Evolutionary conservation across 495 filamentous ascomycete genomes (phyloP), one percentile per base, ranked within the genome.

Genomic region (Daldinia childiae): DNA sequence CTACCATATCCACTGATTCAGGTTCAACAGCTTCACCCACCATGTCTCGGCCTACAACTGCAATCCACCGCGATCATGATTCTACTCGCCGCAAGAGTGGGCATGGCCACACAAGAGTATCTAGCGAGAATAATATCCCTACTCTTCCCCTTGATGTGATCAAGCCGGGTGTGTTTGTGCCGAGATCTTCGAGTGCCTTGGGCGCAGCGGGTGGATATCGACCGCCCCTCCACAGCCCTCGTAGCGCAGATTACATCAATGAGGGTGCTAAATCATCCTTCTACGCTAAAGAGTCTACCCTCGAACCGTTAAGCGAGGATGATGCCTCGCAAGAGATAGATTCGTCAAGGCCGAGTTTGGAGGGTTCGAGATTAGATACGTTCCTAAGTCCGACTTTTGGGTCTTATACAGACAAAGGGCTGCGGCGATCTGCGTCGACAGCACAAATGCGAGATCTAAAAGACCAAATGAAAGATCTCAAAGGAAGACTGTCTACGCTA

Each of bases 381-480:
- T 80, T 81, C 50, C 73, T 83, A 2, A 85, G 79, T 55, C 80
- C 83, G 0, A 78, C 77, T 4, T 79, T 77, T 24, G 80, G 80
- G 4, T 66, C 77, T 6, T 79, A 64, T 17, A 63, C 76, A 32
- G 79, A 80, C n/a, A 78, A 78, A 30, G 80, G 77, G 6, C 66
- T 89, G 2, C 82, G 78, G 56, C 77, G 87, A 62, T 86, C 89
- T 15, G 78, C 82, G 27, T 89, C 88, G 15, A 87, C 89, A 34
- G 82, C 87, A 27, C 92, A 94, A 73, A 93, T 97, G 80, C 87
- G 91, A 26, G 92, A 93, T 75, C 83, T 98, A 15, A 91, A 92
- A 58, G 91, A 94, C 69, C 94, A 99, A 81, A 95, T 98, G 91
- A 90, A 94, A 71, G 94, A 94, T 69, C 82, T 99, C 26, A 93